Percentiles rank a stretch among this genome's conserved stretches.
phyloP scores from a whole-genome alignment of 2,329 filamentous ascomycete species.

The Fusarium sp. region DNA sequence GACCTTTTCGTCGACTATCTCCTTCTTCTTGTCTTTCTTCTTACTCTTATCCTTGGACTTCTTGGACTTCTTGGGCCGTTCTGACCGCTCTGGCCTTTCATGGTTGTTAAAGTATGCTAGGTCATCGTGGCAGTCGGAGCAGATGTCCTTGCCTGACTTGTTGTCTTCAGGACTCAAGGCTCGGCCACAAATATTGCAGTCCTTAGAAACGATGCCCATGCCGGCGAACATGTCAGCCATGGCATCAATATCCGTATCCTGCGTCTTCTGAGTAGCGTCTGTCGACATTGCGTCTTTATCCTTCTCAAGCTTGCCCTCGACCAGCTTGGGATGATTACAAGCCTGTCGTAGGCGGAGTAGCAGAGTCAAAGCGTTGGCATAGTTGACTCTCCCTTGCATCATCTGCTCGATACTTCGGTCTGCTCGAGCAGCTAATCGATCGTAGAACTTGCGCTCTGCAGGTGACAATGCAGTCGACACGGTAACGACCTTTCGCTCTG shows the following conservation, averaged over 20 bases:
- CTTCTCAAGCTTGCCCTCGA: slow-evolving; percentile 85
- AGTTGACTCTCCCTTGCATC: slow-evolving; percentile 87
- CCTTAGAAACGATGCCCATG: slow-evolving; percentile 80
- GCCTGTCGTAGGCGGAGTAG: slow-evolving; percentile 91
- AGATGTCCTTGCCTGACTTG: slow-evolving; percentile 62
- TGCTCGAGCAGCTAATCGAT: slow-evolving; percentile 83
- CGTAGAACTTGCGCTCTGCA: slow-evolving; percentile 87
- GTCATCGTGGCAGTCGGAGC: slow-evolving; percentile 80
- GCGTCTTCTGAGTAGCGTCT: slow-evolving; percentile 65
- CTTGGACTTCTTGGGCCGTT: slow-evolving; percentile 49
- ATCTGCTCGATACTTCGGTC: slow-evolving; percentile 89
- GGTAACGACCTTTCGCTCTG: slow-evolving; percentile 87
- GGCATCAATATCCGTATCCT: slow-evolving; percentile 78
- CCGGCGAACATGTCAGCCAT: slow-evolving; percentile 89
- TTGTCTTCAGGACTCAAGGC: slow-evolving; percentile 67
- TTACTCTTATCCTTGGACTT: slow-evolving; percentile 35
- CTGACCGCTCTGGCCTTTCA: slow-evolving; percentile 57
- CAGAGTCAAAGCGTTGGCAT: slow-evolving; percentile 92
- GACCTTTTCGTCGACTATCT: slow-evolving; percentile 30
- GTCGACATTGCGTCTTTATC: slow-evolving; percentile 87
- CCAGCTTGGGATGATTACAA: slow-evolving; percentile 92
- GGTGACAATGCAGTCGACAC: slow-evolving; percentile 82
- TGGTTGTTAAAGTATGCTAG: slow-evolving; percentile 71
- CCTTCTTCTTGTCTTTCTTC: slow-evolving; percentile 31
- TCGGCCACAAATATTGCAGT: slow-evolving; percentile 85